phyloP scores from a whole-genome alignment of 2,329 filamentous ascomycete genomes.

The Cercospora zeina region DNA sequence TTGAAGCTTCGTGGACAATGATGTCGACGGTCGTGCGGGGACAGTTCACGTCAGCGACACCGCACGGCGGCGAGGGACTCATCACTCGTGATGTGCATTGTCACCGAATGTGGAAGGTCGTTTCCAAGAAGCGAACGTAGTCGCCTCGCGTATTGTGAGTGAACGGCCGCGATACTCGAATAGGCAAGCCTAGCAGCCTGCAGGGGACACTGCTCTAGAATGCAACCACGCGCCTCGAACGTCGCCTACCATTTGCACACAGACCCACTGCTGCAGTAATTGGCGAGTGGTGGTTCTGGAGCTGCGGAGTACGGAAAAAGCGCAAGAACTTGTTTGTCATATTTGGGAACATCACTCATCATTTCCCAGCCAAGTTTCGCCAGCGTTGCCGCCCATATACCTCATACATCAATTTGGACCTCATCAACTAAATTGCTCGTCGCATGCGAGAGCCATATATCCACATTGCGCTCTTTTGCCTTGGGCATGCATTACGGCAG shows the following conservation, averaged over 20 bases:
- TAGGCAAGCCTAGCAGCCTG: neutral
- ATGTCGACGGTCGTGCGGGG: neutral
- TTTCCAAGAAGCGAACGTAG: neutral
- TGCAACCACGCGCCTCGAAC: too few relatives aligned
- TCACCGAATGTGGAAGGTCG: neutral
- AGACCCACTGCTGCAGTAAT: too few relatives aligned
- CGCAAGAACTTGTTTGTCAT: too few relatives aligned
- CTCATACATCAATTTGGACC: neutral
- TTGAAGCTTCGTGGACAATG: neutral
- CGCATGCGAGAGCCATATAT: neutral
- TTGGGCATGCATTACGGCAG: neutral
- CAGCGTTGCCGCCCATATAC: neutral
- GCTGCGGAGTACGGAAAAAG: too few relatives aligned
- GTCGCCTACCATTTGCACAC: neutral
- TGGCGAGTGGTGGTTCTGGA: neutral
- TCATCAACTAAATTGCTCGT: slow-evolving; percentile 1
- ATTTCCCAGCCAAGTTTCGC: neutral
- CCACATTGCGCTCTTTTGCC: neutral
- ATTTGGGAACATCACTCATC: neutral
- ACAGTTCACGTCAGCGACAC: neutral
- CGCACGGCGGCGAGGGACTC: neutral
- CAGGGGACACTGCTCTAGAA: neutral
- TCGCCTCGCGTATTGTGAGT: neutral
- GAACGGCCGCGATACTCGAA: neutral
- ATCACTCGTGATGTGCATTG: neutral